Evolutionary conservation across 345 rosid genomes (phyloP).

Genomic region (Erodium maritimum): DNA sequence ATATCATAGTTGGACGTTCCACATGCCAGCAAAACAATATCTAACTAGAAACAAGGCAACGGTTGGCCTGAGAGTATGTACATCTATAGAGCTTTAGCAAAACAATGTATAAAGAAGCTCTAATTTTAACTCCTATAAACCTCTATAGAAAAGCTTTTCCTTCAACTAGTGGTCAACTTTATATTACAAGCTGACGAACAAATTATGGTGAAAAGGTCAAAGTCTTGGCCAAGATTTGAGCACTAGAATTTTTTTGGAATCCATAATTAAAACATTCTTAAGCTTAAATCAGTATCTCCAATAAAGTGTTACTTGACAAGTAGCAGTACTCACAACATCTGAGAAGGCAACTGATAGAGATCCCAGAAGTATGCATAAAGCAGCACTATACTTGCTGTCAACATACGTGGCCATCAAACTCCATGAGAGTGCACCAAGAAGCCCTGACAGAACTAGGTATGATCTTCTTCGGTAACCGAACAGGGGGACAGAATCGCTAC

Average conservation of each 20-base stretch:
- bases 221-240: background rate
- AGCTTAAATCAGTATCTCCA: no score
- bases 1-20: background rate
- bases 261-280: background rate
- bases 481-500: slow-evolving; percentile 82
- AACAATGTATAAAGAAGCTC: background rate
- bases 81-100: background rate
- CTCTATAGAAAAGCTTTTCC: background rate
- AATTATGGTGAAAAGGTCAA: background rate
- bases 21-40: background rate
- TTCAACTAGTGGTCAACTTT: background rate
- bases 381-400: slow-evolving; percentile 78
- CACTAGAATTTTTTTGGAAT: no score
- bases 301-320: background rate
- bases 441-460: slow-evolving; percentile 85
- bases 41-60: background rate
- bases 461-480: slow-evolving; percentile 97
- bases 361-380: slow-evolving; percentile 76
- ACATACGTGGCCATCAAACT: slow-evolving; percentile 86
- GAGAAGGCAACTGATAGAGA: slow-evolving; percentile 97
- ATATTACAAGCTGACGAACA: background rate
- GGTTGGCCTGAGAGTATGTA: background rate
- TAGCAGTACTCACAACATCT: slow-evolving; percentile 60
- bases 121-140: background rate
- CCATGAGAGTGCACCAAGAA: slow-evolving; percentile 96